phyloP scores from a whole-genome alignment of 768 basidiomycete species.

The Boletellus emodensis region DNA sequence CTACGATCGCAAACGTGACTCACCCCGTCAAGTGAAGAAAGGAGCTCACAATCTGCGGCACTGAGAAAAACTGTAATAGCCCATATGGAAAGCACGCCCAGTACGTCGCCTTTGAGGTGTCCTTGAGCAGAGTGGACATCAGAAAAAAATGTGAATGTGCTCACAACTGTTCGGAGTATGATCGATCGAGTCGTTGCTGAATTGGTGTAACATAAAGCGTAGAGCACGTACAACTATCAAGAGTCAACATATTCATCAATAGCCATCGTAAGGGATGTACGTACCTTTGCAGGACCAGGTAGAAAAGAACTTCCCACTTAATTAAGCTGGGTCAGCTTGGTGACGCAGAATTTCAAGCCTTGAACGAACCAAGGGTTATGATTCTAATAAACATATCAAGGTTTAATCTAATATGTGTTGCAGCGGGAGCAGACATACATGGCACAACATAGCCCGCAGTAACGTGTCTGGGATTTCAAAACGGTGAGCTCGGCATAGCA shows the following conservation, averaged over 20 bases:
- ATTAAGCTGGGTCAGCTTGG: background rate
- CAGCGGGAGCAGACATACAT: too few species aligned
- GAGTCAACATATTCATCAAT: background rate
- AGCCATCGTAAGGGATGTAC: background rate
- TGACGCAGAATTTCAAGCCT: background rate
- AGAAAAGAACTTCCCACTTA: background rate
- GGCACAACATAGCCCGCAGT: background rate
- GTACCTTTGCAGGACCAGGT: background rate
- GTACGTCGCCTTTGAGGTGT: background rate
- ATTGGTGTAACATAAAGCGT: background rate
- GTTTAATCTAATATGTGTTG: too few species aligned
- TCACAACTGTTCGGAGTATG: background rate
- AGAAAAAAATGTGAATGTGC: background rate
- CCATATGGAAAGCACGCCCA: background rate
- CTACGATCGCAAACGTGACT: background rate
- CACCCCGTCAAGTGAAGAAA: too few species aligned
- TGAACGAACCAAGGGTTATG: background rate
- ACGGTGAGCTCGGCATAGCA: too few species aligned
- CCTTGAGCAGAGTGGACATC: background rate
- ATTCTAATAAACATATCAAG: background rate
- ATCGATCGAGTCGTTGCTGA: background rate
- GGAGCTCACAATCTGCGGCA: conserved; percentile 4
- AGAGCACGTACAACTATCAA: background rate
- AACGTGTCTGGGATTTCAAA: background rate
- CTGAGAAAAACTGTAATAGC: background rate